Evolutionary conservation across 495 filamentous ascomycete species (phyloP), one percentile per base, ranked within the genome.

Genomic region (Apiosordaria backusii): DNA sequence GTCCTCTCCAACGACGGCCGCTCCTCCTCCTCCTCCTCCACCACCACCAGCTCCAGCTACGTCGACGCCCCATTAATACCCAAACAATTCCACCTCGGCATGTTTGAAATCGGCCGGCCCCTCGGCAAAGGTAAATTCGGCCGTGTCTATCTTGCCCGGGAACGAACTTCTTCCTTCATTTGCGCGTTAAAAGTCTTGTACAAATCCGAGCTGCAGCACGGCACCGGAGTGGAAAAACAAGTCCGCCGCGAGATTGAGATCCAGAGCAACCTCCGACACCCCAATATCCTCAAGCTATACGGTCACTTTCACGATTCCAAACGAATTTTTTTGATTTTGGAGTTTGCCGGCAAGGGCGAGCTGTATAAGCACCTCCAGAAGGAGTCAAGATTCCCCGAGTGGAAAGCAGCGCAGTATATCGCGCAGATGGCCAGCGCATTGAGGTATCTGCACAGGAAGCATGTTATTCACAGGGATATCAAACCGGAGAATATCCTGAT

Each of bases 401-500:
- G 92, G 90, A 95, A 94, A 77, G 96, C 96, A 54, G 93, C 94
- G 26, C 89, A 95, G 79, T 99, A 97, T 73, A 91, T 97, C 68
- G 96, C 94, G n/a, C 95, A 99, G 79, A 98, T 99, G 96, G 92
- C 96, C 21, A 88, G 90, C 55, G 95, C 95, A 23, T 80, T 99
- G 70, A 87, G 86, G 65, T 98, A 98, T 71, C 81, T 98, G 24
- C 95, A 99, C 80, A 92, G 91, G 75, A 98, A 99, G 81, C 95
- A 99, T 75, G 92, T 99, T 69, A 99, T 99, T 81, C 95, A 99
- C 72, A 89, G 95, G 55, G 95, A 99, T 70, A 99, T 99, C 81
- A 99, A 99, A 81, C 95, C 95, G 13, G 95, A 99, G 79, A 99
- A 99, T 72, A 99, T 99, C 70, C 87, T 99, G 18, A 89, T 99